phyloP scores from a whole-genome alignment of 352 stramenopile genomes.

The Plasmopara muralis region DNA sequence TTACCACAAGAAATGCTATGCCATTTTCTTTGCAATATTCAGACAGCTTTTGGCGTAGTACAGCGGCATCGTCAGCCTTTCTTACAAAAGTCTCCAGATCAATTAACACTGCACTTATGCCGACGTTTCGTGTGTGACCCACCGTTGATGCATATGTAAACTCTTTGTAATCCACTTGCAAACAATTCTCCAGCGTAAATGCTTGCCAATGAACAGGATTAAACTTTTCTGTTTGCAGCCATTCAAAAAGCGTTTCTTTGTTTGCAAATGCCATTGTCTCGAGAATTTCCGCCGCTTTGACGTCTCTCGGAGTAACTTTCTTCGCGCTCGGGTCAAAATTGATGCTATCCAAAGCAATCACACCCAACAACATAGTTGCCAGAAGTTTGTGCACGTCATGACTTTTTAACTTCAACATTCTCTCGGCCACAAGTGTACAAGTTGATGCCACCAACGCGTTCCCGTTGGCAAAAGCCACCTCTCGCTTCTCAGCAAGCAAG shows the following conservation, averaged over 20 bases:
- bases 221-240: conserved; percentile 66
- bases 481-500: conserved; percentile 28
- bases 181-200: conserved; percentile 60
- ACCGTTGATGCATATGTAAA: conserved; percentile 25
- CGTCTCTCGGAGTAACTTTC: conserved; percentile 67
- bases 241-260: conserved; percentile 46
- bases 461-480: conserved; percentile 66
- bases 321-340: conserved; percentile 69
- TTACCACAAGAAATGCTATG: conserved; percentile 59
- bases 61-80: conserved; percentile 30
- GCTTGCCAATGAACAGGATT: conserved; percentile 48
- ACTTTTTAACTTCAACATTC: conserved; percentile 19
- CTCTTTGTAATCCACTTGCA: conserved; percentile 80
- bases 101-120: conserved; percentile 60
- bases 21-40: conserved; percentile 40
- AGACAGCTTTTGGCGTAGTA: conserved; percentile 25
- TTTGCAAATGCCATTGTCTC: conserved; percentile 39
- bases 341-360: conserved; percentile 75
- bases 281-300: conserved; percentile 31
- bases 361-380: conserved; percentile 67
- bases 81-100: conserved; percentile 39
- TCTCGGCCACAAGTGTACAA: conserved; percentile 76
- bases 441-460: conserved; percentile 64
- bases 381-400: conserved; percentile 30
- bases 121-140: conserved; percentile 21